Evolutionary conservation across 2,329 filamentous ascomycete species (phyloP), one percentile per base, ranked within the genome.

Genomic region (Reticulascus tulasneorum): DNA sequence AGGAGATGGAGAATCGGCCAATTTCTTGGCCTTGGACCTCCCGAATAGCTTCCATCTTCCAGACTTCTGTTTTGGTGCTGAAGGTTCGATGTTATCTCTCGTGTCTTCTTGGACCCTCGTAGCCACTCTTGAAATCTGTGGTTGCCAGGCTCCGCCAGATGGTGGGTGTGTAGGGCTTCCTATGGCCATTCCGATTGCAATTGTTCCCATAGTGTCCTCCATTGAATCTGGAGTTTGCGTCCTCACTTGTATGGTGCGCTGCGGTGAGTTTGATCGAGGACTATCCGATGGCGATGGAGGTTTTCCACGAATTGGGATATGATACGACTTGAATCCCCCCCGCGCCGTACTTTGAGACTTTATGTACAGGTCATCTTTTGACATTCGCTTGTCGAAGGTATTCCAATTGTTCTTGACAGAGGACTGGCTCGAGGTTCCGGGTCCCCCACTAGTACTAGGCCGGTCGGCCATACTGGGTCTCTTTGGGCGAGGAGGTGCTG

Each of bases 171-270:
- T 63, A 17, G 84, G 84, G 50, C 83, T 88, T 21, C 84, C 84
- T 37, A 88, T 62, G 2, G 84, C 84, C 71, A 89, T 81, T 9
- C 85, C 85, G 43, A 89, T 88, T 47, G 66, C 69, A 42, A 65
- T 61, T 28, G 67, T 65, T 7, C 63, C 59, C 37, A 44, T 46
- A 29, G 38, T 44, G 3, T 67, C 66, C 20, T 53, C 56, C 34
- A 65, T 48, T 8, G 66, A 67, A 38, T 69, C 63, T 9, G 64
- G 60, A n/a, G 64, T 68, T 32, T 60, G 55, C 40, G 66, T 60
- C 45, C 64, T 59, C 16, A 61, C 51, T 17, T 60, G 54, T 18
- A 60, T 51, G 12, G 58, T 59, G 27, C 47, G 45, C 20, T 55
- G 53, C 16, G 56, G 53, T 26, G 58, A 48, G 26, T 54, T 54